Percentiles rank a stretch among this genome's conserved stretches.
phyloP scores from a whole-genome alignment of 768 basidiomycete genomes.

The Coprinopsis strossmayeri region DNA sequence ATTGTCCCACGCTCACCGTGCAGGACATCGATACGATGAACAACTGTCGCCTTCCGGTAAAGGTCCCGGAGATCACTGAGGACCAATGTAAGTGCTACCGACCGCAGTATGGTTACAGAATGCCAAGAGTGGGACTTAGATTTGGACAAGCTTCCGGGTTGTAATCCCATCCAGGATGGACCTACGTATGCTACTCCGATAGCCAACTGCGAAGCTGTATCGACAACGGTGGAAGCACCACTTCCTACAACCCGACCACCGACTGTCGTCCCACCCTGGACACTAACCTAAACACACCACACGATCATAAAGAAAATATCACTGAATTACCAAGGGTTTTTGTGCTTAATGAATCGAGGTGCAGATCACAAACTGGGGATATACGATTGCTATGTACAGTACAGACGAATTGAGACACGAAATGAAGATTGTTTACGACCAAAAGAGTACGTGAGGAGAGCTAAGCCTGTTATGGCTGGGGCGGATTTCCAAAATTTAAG shows the following conservation, averaged over 20 bases:
- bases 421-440: no score
- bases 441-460: no score
- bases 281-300: no score
- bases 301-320: no score
- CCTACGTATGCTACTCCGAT: not conserved
- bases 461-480: no score
- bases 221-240: not conserved
- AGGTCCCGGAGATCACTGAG: constrained; percentile 2
- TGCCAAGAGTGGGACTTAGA: not conserved
- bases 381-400: no score
- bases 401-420: no score
- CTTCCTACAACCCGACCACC: not conserved
- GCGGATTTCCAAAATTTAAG: no score
- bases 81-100: constrained; percentile 3
- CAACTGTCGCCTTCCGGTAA: not conserved
- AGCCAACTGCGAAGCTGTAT: not conserved
- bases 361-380: no score
- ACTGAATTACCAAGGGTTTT: no score
- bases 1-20: constrained; percentile 5
- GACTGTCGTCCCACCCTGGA: not conserved
- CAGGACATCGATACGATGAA: constrained; percentile 5
- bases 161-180: constrained; percentile 7
- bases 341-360: no score
- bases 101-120: not conserved
- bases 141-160: constrained; percentile 4